phyloP scores from a whole-genome alignment of 495 filamentous ascomycete genomes.

The Hapsidospora chrysogenum region DNA sequence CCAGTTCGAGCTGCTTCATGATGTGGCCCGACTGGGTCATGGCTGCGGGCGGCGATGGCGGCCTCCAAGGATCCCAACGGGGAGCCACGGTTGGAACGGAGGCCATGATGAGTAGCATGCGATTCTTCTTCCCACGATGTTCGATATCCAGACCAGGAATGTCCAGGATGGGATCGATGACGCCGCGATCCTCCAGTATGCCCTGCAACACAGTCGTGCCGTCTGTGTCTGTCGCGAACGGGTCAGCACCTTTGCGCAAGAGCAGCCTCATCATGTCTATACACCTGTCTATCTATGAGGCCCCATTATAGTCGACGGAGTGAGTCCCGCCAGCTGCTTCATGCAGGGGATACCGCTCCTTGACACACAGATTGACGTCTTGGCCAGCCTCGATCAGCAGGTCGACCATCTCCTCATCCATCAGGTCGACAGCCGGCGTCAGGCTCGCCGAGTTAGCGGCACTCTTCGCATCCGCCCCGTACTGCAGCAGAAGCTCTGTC shows the following conservation, averaged over 20 bases:
- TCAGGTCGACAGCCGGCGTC: no score
- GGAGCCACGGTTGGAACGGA: not conserved
- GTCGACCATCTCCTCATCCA: not conserved
- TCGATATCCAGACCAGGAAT: not conserved
- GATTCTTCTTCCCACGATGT: not conserved
- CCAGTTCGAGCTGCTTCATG: not conserved
- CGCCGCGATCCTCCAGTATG: not conserved
- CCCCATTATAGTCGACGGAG: no score
- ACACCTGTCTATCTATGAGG: no score
- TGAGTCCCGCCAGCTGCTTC: no score
- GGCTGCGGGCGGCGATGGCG: not conserved
- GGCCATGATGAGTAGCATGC: not conserved
- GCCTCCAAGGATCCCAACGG: not conserved
- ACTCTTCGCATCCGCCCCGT: not conserved
- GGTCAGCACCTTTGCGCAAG: not conserved
- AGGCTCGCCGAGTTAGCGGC: no score
- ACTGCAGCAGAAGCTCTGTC: not conserved
- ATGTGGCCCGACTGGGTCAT: not conserved
- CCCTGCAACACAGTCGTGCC: not conserved
- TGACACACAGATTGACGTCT: no score
- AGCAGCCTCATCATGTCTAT: not conserved
- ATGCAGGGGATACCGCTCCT: no score
- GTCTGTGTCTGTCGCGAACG: not conserved
- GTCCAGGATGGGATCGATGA: not conserved
- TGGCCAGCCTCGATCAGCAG: not conserved